Percentiles rank a stretch among this genome's conserved stretches.
Evolutionary conservation across 1,139 yeast species (phyloP).

Genomic region (Yamadazyma sp.): DNA sequence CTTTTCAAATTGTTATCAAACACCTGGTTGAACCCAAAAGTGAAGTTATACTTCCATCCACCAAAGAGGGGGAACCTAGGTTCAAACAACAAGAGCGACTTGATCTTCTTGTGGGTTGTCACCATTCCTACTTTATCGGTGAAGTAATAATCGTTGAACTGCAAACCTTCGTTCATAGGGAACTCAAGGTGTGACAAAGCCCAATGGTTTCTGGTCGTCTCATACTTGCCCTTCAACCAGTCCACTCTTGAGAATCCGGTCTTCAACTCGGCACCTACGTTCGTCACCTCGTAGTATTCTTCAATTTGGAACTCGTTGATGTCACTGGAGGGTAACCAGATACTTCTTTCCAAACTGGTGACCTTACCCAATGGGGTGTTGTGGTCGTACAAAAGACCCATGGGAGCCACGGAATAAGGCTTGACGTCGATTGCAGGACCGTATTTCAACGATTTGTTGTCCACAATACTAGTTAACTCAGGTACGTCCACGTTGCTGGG

Average conservation of each 20-base stretch:
- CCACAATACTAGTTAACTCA: conserved; percentile 31
- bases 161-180: conserved; percentile 37
- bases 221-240: conserved; percentile 59
- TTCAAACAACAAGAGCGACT: conserved; percentile 55
- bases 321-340: conserved; percentile 62
- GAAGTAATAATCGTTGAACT: conserved; percentile 64
- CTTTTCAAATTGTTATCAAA: conserved; percentile 53
- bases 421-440: conserved; percentile 51
- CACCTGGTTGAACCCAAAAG: conserved; percentile 83
- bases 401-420: conserved; percentile 49
- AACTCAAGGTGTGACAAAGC: conserved; percentile 58
- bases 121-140: conserved; percentile 94
- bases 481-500: conserved; percentile 23
- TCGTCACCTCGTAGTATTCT: conserved; percentile 81
- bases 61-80: conserved; percentile 96
- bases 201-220: conserved; percentile 42
- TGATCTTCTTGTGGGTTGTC: conserved; percentile 65
- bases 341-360: conserved; percentile 62
- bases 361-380: conserved; percentile 67
- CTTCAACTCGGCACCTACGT: conserved; percentile 68
- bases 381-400: conserved; percentile 63
- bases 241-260: conserved; percentile 77
- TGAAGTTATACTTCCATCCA: conserved; percentile 94
- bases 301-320: conserved; percentile 54
- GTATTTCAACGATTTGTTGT: conserved; percentile 45